Conservation (phyloP, 1,284 basidiomycete species). For the Austroboletus novae-zelandiae region DNA sequence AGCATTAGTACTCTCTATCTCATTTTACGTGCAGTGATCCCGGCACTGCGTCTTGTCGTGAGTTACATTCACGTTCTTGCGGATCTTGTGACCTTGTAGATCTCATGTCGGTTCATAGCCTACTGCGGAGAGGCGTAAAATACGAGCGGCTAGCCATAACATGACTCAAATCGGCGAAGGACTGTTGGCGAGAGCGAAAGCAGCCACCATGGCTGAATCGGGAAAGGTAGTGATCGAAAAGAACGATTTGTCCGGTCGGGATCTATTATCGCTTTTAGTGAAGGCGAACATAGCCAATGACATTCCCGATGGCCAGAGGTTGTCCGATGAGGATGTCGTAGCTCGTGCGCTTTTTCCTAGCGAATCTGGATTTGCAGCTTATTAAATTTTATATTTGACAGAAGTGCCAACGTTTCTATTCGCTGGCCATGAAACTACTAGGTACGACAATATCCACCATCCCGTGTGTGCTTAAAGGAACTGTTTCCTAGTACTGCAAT, state of each 20-base stretch:
- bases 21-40: background rate
- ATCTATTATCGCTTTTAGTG: conserved; percentile 56
- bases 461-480: background rate
- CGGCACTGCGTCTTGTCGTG: conserved; percentile 35
- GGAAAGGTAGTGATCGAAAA: conserved; percentile 26
- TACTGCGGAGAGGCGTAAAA: background rate
- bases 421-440: conserved; percentile 79
- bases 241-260: conserved; percentile 35
- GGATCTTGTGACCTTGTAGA: background rate
- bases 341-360: conserved; percentile 51
- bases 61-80: background rate
- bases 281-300: conserved; percentile 64
- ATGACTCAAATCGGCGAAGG: conserved; percentile 41
- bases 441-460: conserved; percentile 31
- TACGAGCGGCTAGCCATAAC: conserved; percentile 15
- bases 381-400: conserved; percentile 8
- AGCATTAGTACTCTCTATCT: background rate
- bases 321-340: conserved; percentile 74
- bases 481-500: conserved; percentile 41
- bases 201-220: conserved; percentile 23
- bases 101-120: background rate
- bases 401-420: conserved; percentile 42
- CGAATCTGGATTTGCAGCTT: too few relatives aligned
- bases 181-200: conserved; percentile 46
- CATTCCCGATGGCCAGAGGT: conserved; percentile 52